Conservation (phyloP, 306 rosid genomes). For the Rosa persica region DNA sequence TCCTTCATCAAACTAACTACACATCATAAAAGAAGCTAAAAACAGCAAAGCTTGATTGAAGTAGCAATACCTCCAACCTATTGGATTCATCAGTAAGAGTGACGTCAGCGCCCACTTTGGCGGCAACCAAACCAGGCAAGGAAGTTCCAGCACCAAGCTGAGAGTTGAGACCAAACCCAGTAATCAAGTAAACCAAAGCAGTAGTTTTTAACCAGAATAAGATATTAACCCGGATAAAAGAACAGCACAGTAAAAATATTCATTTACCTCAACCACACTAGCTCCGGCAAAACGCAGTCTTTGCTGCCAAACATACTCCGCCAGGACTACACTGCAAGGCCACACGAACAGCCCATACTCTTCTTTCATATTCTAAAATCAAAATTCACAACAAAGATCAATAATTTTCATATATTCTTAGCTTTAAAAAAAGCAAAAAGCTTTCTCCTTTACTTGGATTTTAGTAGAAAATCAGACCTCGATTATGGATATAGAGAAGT, state of each 20-base stretch:
- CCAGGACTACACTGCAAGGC: slow-evolving; percentile 79
- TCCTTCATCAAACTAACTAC: background rate
- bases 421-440: background rate
- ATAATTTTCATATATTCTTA: background rate
- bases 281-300: slow-evolving; percentile 56
- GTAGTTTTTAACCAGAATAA: background rate
- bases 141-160: slow-evolving; percentile 91
- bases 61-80: slow-evolving; percentile 52
- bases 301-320: slow-evolving; percentile 88
- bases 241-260: background rate
- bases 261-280: slow-evolving; percentile 58
- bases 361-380: slow-evolving; percentile 65
- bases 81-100: slow-evolving; percentile 64
- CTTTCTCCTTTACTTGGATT: background rate
- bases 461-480: slow-evolving; percentile 41
- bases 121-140: slow-evolving; percentile 82
- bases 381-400: background rate
- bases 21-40: background rate
- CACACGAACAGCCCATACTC: slow-evolving; percentile 85
- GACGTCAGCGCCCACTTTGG: slow-evolving; percentile 66
- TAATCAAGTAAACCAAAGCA: background rate
- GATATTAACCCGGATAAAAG: background rate
- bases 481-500: slow-evolving; percentile 52
- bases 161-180: slow-evolving; percentile 41
- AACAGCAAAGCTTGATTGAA: background rate